Conservation (phyloP, 352 stramenopile species). For the Pythium folliculosum region DNA sequence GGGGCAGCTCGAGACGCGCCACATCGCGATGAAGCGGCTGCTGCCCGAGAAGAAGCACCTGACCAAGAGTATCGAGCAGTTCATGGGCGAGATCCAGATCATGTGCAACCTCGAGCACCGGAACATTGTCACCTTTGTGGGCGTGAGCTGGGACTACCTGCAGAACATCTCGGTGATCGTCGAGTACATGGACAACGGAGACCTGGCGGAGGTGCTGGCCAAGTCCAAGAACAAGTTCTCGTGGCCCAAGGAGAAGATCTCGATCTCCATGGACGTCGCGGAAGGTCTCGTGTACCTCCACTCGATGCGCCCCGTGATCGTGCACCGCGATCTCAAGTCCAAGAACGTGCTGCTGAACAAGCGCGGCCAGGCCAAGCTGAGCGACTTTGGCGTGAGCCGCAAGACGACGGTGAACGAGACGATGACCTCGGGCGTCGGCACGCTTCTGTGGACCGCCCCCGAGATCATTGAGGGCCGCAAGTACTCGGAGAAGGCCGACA, state of each 20-base stretch:
- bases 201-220: conserved; percentile 60
- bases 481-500: conserved; percentile 87
- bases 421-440: conserved; percentile 79
- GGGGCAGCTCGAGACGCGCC: conserved; percentile 60
- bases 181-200: conserved; percentile 80
- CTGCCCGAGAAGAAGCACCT: conserved; percentile 61
- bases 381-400: conserved; percentile 86
- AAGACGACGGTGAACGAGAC: conserved; percentile 74
- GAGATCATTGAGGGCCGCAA: conserved; percentile 88
- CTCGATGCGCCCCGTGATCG: conserved; percentile 60
- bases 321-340: conserved; percentile 89
- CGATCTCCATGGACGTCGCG: conserved; percentile 81
- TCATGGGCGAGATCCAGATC: conserved; percentile 69
- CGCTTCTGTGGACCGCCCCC: conserved; percentile 81
- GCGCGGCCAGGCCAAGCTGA: conserved; percentile 74
- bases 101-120: conserved; percentile 73
- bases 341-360: conserved; percentile 84
- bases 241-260: conserved; percentile 75
- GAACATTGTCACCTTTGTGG: conserved; percentile 77
- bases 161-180: conserved; percentile 75
- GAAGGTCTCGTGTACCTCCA: conserved; percentile 88
- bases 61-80: conserved; percentile 59
- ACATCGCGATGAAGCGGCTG: conserved; percentile 76
- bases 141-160: conserved; percentile 66
- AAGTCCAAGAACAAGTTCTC: conserved; percentile 53